Conservation (phyloP, 169 alveolate genomes). For the Cryptosporidium andersoni region DNA sequence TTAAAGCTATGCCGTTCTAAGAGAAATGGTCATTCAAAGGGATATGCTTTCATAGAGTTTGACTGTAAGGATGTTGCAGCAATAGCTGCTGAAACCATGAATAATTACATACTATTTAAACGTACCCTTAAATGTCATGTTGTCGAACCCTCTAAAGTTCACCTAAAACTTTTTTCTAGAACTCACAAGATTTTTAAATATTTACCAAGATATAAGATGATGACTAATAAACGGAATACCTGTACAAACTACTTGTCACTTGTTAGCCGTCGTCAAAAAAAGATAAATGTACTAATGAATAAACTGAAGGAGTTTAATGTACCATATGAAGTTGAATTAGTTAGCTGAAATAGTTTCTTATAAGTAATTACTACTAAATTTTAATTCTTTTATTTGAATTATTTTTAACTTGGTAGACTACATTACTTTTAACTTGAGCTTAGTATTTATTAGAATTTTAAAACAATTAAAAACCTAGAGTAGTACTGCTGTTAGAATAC, state of each 20-base stretch:
- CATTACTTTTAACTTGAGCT: too few species aligned
- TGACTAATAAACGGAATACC: too few species aligned
- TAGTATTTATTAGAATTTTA: too few species aligned
- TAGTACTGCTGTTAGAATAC: too few species aligned
- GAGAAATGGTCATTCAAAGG: conserved; percentile 84
- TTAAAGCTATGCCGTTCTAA: conserved; percentile 77
- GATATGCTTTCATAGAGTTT: conserved; percentile 87
- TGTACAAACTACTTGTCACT: background rate
- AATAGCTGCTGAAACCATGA: conserved; percentile 87
- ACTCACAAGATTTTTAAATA: conserved; percentile 54
- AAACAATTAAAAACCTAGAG: too few species aligned
- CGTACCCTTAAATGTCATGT: conserved; percentile 76
- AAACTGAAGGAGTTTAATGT: too few species aligned
- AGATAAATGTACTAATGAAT: background rate
- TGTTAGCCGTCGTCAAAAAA: background rate
- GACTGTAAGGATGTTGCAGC: conserved; percentile 83
- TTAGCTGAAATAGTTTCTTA: too few species aligned
- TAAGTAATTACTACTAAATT: too few species aligned
- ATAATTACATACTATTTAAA: conserved; percentile 83
- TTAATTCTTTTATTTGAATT: too few species aligned
- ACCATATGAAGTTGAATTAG: too few species aligned
- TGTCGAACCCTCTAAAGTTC: conserved; percentile 73
- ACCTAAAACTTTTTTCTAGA: conserved; percentile 76
- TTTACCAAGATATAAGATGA: too few species aligned
- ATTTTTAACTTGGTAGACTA: too few species aligned